Conservation (phyloP, 2,329 filamentous ascomycete genomes). For the Trichoderma sp. region DNA sequence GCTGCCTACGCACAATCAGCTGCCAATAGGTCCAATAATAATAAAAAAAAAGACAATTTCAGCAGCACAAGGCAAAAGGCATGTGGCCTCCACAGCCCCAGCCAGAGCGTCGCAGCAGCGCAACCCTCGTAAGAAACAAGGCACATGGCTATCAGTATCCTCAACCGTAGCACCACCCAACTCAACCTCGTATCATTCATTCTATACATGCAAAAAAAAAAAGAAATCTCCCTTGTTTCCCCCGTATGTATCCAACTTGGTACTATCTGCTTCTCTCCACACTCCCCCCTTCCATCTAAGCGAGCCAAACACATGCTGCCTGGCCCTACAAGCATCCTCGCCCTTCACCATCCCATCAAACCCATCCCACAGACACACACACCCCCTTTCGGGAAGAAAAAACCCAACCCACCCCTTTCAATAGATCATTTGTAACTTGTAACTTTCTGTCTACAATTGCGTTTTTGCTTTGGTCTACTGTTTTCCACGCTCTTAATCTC, state of each 20-base stretch:
- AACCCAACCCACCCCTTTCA: background rate
- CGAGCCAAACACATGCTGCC: conserved; percentile 13
- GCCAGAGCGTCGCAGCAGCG: conserved; percentile 6
- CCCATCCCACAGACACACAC: background rate
- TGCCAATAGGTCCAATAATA: background rate
- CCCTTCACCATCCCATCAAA: background rate
- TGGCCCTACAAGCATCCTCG: background rate
- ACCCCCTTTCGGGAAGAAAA: background rate
- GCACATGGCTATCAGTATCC: background rate
- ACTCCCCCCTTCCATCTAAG: conserved; percentile 10
- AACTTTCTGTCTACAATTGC: background rate
- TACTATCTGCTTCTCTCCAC: background rate
- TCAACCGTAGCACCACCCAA: no score
- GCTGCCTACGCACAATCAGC: background rate
- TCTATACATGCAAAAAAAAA: background rate
- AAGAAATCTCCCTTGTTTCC: background rate
- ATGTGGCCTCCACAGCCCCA: conserved; percentile 6
- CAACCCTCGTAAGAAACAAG: background rate
- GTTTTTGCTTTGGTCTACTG: no score
- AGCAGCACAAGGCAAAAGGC: background rate
- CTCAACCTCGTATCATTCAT: conserved; percentile 14
- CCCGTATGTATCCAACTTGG: conserved; percentile 8
- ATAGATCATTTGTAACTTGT: background rate
- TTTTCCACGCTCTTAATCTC: background rate
- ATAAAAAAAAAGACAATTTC: background rate